Conservation (phyloP, 331 rosid species). For the Spiraea crenata region DNA sequence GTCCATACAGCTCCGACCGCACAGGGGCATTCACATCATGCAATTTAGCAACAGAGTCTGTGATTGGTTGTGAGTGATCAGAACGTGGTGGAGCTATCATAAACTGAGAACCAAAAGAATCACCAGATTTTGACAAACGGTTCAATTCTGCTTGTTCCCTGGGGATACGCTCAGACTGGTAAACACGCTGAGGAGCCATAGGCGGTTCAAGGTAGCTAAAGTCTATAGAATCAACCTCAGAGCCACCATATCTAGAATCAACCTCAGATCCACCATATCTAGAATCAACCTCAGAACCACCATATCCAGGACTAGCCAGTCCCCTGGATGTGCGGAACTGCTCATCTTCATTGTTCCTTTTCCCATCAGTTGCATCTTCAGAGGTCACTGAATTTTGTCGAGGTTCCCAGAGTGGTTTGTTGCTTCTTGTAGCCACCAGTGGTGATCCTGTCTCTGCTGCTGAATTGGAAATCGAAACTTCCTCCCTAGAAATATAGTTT, state of each 20-base stretch:
- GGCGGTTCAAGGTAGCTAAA: conserved; percentile 36
- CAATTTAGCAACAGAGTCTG: conserved; percentile 33
- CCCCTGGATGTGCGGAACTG: conserved; percentile 19
- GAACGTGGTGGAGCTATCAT: conserved; percentile 35
- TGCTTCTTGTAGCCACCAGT: conserved; percentile 32
- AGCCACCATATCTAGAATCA: conserved; percentile 32
- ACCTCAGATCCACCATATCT: conserved; percentile 31
- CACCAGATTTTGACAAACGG: conserved; percentile 52
- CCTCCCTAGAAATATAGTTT: conserved; percentile 30
- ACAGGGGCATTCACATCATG: conserved; percentile 30
- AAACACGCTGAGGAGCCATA: conserved; percentile 40
- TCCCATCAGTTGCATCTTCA: conserved; percentile 32
- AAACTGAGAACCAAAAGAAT: conserved; percentile 50
- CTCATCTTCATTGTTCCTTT: conserved; percentile 30
- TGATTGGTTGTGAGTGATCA: conserved; percentile 32
- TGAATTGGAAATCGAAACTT: conserved; percentile 23
- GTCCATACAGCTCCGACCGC: conserved; percentile 31
- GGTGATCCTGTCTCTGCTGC: conserved; percentile 30
- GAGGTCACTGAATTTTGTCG: conserved; percentile 17
- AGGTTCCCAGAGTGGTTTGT: conserved; percentile 34
- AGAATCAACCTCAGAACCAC: conserved; percentile 30
- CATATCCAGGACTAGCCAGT: conserved; percentile 27
- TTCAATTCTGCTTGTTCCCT: conserved; percentile 52
- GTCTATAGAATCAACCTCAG: conserved; percentile 32
- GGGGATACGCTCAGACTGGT: conserved; percentile 46